Conservation (phyloP, 139 green algal species). For the Klebsormidium nitens region DNA sequence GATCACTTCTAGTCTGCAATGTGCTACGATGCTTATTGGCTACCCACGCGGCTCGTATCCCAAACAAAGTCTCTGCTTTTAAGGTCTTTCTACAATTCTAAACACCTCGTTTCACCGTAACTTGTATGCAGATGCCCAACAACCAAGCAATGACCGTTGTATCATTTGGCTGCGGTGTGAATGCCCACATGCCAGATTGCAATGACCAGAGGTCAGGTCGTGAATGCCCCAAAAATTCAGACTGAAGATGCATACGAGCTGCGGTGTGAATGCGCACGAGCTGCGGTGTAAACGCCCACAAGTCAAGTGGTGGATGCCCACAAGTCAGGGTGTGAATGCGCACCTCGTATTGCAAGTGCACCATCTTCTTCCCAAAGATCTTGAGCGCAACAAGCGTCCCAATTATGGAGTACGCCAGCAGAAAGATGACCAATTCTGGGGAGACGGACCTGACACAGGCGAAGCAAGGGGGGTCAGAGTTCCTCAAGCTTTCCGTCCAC, state of each 20-base stretch:
- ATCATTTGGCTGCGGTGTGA: background rate
- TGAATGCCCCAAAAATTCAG: background rate
- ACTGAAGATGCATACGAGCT: background rate
- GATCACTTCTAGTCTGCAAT: too few relatives aligned
- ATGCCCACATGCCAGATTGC: background rate
- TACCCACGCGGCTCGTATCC: too few relatives aligned
- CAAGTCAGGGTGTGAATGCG: background rate
- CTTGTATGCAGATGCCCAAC: too few relatives aligned
- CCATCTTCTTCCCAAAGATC: conserved; percentile 73
- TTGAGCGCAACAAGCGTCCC: conserved; percentile 72
- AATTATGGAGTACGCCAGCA: conserved; percentile 69
- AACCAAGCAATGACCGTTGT: too few relatives aligned
- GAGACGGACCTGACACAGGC: conserved; percentile 29
- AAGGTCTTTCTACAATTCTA: too few relatives aligned
- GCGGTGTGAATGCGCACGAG: background rate
- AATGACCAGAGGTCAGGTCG: background rate
- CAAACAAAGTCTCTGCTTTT: too few relatives aligned
- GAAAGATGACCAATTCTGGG: conserved; percentile 58
- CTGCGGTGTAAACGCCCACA: background rate
- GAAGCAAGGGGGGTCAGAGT: background rate
- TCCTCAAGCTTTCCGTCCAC: background rate
- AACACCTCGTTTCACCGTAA: too few relatives aligned
- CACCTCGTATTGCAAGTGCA: conserved; percentile 55
- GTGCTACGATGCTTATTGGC: too few relatives aligned
- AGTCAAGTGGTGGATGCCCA: background rate